phyloP scores from a whole-genome alignment of 139 green algal genomes.

The Micromonas commoda region DNA sequence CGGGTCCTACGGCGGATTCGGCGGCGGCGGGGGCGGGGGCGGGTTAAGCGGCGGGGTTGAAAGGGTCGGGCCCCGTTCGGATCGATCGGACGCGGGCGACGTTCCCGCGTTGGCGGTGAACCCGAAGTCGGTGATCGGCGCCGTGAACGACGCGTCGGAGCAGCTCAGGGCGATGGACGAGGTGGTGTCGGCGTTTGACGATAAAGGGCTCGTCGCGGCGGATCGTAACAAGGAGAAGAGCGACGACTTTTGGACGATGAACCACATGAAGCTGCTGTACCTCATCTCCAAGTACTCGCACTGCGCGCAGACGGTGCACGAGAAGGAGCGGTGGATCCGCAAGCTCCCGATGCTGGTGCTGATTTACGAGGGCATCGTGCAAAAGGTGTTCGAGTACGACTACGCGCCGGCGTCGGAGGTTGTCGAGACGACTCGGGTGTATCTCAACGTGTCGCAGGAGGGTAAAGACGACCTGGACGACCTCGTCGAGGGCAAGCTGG shows the following conservation, averaged over 20 bases:
- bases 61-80: too few species aligned
- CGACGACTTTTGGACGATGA: constrained; percentile 27
- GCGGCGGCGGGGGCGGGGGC: too few species aligned
- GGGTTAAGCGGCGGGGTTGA: too few species aligned
- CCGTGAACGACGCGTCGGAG: background rate
- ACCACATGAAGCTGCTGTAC: constrained; percentile 34
- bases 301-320: constrained; percentile 24
- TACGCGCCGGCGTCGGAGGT: constrained; percentile 31
- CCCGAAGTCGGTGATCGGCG: too few species aligned
- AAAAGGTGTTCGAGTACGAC: constrained; percentile 36
- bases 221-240: background rate
- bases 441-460: constrained; percentile 34
- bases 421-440: constrained; percentile 26
- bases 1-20: too few species aligned
- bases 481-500: constrained; percentile 22
- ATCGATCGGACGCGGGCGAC: too few species aligned
- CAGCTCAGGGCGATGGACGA: too few species aligned
- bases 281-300: constrained; percentile 30
- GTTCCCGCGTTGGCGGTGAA: too few species aligned
- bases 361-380: constrained; percentile 35
- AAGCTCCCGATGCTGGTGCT: constrained; percentile 34
- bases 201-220: background rate
- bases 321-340: constrained; percentile 32
- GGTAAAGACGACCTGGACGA: constrained; percentile 33
- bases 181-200: background rate